A percentile compares a stretch with the other conserved stretches of the same genome.
phyloP scores from a whole-genome alignment of 495 filamentous ascomycete genomes.

The Trichoderma gamsii region DNA sequence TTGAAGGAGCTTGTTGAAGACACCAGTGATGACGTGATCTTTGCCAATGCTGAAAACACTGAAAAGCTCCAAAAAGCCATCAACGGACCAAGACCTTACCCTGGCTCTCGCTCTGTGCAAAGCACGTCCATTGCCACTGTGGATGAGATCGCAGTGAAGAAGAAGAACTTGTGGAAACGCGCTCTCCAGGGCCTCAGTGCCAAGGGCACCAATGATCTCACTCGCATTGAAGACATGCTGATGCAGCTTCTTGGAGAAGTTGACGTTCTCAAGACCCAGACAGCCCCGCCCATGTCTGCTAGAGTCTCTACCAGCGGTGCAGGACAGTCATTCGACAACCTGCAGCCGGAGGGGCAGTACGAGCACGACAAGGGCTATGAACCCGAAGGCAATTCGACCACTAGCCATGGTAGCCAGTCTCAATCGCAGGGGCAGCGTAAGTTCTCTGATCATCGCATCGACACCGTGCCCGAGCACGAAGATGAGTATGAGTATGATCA shows the following conservation, averaged over 20 bases:
- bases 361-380: slow-evolving; percentile 67
- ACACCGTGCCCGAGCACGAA: slow-evolving; percentile 77
- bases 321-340: slow-evolving; percentile 47
- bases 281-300: slow-evolving; percentile 30
- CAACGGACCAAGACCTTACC: slow-evolving; percentile 81
- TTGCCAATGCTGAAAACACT: slow-evolving; percentile 75
- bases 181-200: slow-evolving; percentile 82
- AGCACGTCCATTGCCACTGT: slow-evolving; percentile 48
- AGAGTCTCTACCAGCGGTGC: slow-evolving; percentile 35
- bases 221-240: slow-evolving; percentile 92
- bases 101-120: slow-evolving; percentile 52
- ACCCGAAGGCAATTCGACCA: slow-evolving; percentile 72
- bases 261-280: slow-evolving; percentile 70
- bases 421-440: slow-evolving; percentile 63
- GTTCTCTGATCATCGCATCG: slow-evolving; percentile 70
- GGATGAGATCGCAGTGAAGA: slow-evolving; percentile 73
- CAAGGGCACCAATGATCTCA: slow-evolving; percentile 80
- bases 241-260: slow-evolving; percentile 87
- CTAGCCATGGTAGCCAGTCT: slow-evolving; percentile 62
- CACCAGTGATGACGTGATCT: slow-evolving; percentile 77
- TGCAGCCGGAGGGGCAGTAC: slow-evolving; percentile 50
- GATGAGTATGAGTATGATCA: slow-evolving; percentile 58
- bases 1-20: slow-evolving; percentile 88
- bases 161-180: slow-evolving; percentile 81
- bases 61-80: slow-evolving; percentile 77